These are phyloP conservation scores for Purpureocillium lavendulum DNA, from an alignment of 2,329 filamentous ascomycete genomes.

Conservation along the genomic window DNA sequence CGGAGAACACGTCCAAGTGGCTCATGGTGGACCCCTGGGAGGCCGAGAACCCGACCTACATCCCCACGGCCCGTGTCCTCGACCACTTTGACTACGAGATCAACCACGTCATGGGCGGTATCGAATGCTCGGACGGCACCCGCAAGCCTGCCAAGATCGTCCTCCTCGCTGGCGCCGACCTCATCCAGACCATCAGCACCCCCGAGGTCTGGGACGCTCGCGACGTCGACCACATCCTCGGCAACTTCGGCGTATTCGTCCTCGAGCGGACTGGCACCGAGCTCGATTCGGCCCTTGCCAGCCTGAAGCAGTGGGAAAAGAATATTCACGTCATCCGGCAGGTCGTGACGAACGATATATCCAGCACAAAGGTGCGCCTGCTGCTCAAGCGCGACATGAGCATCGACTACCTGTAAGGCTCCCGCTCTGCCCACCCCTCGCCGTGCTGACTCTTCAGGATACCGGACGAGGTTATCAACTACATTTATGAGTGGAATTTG, in stretches of 20 bases:
- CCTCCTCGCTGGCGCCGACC: slow-evolving; percentile 70
- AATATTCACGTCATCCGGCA: slow-evolving; percentile 78
- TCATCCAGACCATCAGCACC: slow-evolving; percentile 66
- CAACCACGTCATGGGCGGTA: slow-evolving; percentile 68
- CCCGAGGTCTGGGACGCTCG: slow-evolving; percentile 73
- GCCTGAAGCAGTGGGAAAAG: slow-evolving; percentile 71
- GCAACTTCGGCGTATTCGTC: slow-evolving; percentile 75
- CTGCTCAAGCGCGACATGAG: slow-evolving; percentile 75
- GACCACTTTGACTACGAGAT: slow-evolving; percentile 90
- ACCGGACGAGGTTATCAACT: slow-evolving; percentile 65
- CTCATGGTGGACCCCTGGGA: slow-evolving; percentile 88
- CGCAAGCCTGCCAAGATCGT: slow-evolving; percentile 64
- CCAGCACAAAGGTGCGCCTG: slow-evolving; percentile 72
- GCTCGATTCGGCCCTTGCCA: slow-evolving; percentile 78
- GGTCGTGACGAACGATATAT: slow-evolving; percentile 74
- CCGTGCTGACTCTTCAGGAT: slow-evolving; percentile 20
- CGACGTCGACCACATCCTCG: slow-evolving; percentile 82
- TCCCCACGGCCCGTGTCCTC: slow-evolving; percentile 80
- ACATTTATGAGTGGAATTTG: slow-evolving; percentile 59
- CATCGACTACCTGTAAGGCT: slow-evolving; percentile 53
- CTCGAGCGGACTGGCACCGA: slow-evolving; percentile 85
- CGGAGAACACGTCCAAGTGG: slow-evolving; percentile 62
- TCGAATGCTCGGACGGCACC: slow-evolving; percentile 58
- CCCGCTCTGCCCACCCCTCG: neutral
- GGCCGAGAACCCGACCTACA: slow-evolving; percentile 71